These are phyloP conservation scores for Calycina marina DNA, from an alignment of 2,329 filamentous ascomycete genomes.

Conservation along the genomic window DNA sequence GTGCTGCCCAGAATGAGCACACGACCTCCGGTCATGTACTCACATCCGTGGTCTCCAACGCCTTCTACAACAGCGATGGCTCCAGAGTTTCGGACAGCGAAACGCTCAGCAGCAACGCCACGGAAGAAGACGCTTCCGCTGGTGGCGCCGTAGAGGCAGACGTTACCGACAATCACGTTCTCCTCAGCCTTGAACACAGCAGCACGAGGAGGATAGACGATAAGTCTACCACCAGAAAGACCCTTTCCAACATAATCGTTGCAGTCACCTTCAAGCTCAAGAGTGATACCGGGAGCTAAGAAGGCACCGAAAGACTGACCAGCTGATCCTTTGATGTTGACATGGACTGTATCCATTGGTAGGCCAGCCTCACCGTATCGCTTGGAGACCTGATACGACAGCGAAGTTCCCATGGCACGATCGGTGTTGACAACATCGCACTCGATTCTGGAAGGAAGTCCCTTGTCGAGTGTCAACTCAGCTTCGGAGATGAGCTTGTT, in stretches of 20 bases:
- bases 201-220: constrained; percentile 81
- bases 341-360: constrained; percentile 85
- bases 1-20: constrained; percentile 76
- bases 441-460: constrained; percentile 82
- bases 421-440: constrained; percentile 96
- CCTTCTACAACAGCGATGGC: constrained; percentile 93
- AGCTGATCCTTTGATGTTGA: constrained; percentile 91
- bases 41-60: constrained; percentile 88
- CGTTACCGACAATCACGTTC: constrained; percentile 86
- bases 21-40: constrained; percentile 98
- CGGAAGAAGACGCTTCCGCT: constrained; percentile 90
- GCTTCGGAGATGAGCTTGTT: constrained; percentile 96
- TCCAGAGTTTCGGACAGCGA: constrained; percentile 92
- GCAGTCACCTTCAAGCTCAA: constrained; percentile 88
- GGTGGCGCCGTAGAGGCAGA: constrained; percentile 89
- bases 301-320: constrained; percentile 95
- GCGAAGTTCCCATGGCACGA: constrained; percentile 79
- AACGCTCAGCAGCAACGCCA: constrained; percentile 88
- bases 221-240: constrained; percentile 80
- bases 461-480: constrained; percentile 87
- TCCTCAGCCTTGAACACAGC: constrained; percentile 93
- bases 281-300: constrained; percentile 80
- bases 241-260: constrained; percentile 98
- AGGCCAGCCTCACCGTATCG: constrained; percentile 79
- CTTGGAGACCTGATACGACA: constrained; percentile 93